These are phyloP conservation scores for Mimosa pudica DNA, from an alignment of 306 rosid species.

Conservation along the genomic window DNA sequence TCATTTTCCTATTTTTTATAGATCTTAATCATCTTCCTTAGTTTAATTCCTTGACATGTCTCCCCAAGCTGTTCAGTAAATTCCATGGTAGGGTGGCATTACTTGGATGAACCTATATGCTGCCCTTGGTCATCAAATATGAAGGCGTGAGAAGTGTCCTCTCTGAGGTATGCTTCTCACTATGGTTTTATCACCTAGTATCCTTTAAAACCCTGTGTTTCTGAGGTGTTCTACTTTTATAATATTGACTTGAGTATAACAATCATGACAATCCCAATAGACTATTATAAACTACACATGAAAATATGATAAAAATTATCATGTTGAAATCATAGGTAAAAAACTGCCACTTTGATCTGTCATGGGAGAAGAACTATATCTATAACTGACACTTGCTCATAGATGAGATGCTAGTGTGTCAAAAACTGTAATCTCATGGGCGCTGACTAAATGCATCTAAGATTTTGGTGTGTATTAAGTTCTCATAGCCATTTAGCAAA, in stretches of 20 bases:
- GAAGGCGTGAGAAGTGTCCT: slow-evolving; percentile 66
- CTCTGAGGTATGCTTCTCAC: slow-evolving; percentile 94
- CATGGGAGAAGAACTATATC: slow-evolving; percentile 23
- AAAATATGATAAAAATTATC: slow-evolving; percentile 8
- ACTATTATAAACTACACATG: slow-evolving; percentile 9
- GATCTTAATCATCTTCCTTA: slow-evolving; percentile 54
- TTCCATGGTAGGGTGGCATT: slow-evolving; percentile 66
- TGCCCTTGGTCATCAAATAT: slow-evolving; percentile 65
- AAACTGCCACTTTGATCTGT: slow-evolving; percentile 24
- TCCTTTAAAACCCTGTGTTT: slow-evolving; percentile 45
- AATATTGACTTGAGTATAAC: slow-evolving; percentile 31
- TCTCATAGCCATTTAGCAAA: slow-evolving; percentile 24
- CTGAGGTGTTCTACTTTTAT: slow-evolving; percentile 32
- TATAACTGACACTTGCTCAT: not conserved
- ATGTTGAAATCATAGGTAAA: not conserved
- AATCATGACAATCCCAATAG: slow-evolving; percentile 13
- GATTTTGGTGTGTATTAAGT: slow-evolving; percentile 7
- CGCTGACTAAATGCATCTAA: not conserved
- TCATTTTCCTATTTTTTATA: slow-evolving; percentile 44
- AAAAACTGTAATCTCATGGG: slow-evolving; percentile 13
- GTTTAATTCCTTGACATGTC: slow-evolving; percentile 58
- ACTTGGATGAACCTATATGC: slow-evolving; percentile 62
- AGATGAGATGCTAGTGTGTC: not conserved
- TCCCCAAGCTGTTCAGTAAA: slow-evolving; percentile 72
- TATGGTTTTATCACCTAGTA: slow-evolving; percentile 58